phyloP scores from a whole-genome alignment of 495 filamentous ascomycete genomes.

The Xylaria scruposa region DNA sequence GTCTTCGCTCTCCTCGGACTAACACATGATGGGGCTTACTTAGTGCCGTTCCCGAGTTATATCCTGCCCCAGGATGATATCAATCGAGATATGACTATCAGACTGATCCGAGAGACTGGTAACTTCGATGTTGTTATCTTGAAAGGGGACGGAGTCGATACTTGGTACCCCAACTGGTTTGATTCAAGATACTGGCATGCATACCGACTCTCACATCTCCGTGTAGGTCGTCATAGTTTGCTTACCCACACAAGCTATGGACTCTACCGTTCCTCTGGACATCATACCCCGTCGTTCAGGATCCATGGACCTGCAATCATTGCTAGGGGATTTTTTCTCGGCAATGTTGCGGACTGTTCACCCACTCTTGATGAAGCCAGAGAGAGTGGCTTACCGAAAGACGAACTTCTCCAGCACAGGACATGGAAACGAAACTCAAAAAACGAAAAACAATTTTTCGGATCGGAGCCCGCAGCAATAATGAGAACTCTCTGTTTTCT shows the following conservation, averaged over 20 bases:
- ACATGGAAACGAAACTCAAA: conserved; percentile 18
- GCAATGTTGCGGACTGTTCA: conserved; percentile 18
- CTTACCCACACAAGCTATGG: conserved; percentile 21
- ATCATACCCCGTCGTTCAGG: conserved; percentile 11
- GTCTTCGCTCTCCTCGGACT: conserved; percentile 22
- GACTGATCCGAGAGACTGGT: conserved; percentile 19
- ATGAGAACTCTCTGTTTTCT: conserved; percentile 12
- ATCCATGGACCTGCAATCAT: background rate
- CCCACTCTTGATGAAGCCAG: conserved; percentile 23
- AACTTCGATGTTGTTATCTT: conserved; percentile 20
- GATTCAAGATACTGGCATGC: conserved; percentile 15
- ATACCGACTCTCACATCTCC: conserved; percentile 4
- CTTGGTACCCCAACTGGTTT: conserved; percentile 26
- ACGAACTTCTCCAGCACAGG: background rate
- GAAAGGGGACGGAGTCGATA: conserved; percentile 3
- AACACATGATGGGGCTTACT: conserved; percentile 19
- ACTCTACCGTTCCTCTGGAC: conserved; percentile 12
- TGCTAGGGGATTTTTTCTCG: conserved; percentile 18
- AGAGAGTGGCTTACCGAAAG: background rate
- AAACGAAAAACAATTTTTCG: conserved; percentile 1
- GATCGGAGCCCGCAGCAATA: background rate
- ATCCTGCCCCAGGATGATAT: conserved; percentile 9
- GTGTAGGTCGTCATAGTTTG: background rate
- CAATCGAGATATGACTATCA: conserved; percentile 21
- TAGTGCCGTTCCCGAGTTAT: conserved; percentile 25